A percentile compares a stretch with the other conserved stretches of the same genome.
Evolutionary conservation across 1,284 basidiomycete species (phyloP).

Genomic region (Naganishia sp.): DNA sequence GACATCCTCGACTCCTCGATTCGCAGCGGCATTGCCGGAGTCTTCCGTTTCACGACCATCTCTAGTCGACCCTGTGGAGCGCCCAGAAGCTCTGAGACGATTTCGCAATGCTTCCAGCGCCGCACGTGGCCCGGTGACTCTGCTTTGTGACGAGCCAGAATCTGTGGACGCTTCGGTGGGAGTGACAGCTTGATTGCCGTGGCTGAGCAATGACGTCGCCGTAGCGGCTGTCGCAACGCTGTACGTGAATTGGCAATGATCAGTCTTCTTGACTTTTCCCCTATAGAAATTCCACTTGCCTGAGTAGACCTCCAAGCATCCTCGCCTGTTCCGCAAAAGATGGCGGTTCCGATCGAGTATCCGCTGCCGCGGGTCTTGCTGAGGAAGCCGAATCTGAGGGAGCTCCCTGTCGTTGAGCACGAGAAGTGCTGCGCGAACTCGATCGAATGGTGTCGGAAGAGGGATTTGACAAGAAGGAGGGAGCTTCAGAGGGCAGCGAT

Average conservation of each 20-base stretch:
- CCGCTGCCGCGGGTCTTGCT: too few species aligned
- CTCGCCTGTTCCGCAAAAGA: slow-evolving; percentile 48
- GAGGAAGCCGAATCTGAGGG: too few species aligned
- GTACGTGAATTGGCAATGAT: slow-evolving; percentile 38
- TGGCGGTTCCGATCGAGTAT: slow-evolving; percentile 19
- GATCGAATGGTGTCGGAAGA: too few species aligned
- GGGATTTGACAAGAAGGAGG: too few species aligned
- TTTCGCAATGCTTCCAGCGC: slow-evolving; percentile 45
- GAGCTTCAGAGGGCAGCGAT: too few species aligned
- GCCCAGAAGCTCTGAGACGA: slow-evolving; percentile 40
- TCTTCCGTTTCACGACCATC: slow-evolving; percentile 1
- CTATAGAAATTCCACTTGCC: slow-evolving; percentile 37
- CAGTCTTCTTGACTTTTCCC: slow-evolving; percentile 46
- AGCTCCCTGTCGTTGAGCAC: too few species aligned
- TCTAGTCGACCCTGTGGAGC: slow-evolving; percentile 14
- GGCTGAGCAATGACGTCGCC: slow-evolving; percentile 44
- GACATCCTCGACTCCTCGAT: slow-evolving; percentile 44
- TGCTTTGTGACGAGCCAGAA: slow-evolving; percentile 35
- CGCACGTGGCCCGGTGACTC: slow-evolving; percentile 20
- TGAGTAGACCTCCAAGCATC: slow-evolving; percentile 51
- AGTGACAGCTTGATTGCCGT: neutral
- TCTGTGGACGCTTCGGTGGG: slow-evolving; percentile 32
- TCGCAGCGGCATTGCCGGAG: neutral
- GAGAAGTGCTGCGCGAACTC: too few species aligned
- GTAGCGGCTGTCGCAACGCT: slow-evolving; percentile 52